Conservation (phyloP, 495 filamentous ascomycete genomes). For the Extremus antarcticus region DNA sequence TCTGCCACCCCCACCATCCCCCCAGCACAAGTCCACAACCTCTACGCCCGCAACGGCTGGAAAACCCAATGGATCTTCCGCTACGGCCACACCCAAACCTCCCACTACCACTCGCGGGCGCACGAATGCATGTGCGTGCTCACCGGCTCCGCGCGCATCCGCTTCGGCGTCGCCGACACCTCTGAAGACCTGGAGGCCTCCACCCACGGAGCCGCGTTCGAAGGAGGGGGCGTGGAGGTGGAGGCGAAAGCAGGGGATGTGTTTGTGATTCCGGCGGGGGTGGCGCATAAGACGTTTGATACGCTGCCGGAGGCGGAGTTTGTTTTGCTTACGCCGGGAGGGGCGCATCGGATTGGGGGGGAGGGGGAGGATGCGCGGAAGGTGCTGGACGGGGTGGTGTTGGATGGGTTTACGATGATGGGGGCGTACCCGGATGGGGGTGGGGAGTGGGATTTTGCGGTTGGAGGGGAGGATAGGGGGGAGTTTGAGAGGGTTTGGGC, state of each 20-base stretch:
- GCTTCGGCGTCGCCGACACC: conserved; percentile 32
- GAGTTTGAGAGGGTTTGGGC: conserved; percentile 17
- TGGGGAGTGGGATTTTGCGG: conserved; percentile 20
- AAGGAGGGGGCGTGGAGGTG: conserved; percentile 23
- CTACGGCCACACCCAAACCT: conserved; percentile 29
- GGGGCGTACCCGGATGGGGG: conserved; percentile 23
- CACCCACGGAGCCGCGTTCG: conserved; percentile 22
- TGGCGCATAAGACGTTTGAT: conserved; percentile 30
- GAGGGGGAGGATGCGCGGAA: conserved; percentile 2
- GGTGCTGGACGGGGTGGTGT: conserved; percentile 4
- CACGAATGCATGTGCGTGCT: conserved; percentile 36
- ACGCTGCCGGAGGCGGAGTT: conserved; percentile 17
- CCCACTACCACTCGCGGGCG: conserved; percentile 32
- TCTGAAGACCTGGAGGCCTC: conserved; percentile 18
- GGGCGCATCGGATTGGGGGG: conserved; percentile 14
- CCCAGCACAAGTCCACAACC: conserved; percentile 19
- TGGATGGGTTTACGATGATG: conserved; percentile 25
- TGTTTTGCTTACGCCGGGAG: conserved; percentile 24
- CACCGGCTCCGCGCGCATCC: conserved; percentile 28
- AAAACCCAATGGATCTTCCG: conserved; percentile 29
- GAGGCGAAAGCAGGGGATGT: conserved; percentile 29
- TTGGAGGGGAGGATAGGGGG: conserved; percentile 21
- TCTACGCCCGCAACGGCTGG: conserved; percentile 30
- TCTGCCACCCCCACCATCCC: conserved; percentile 5
- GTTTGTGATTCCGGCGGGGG: conserved; percentile 32